Percentiles rank a stretch among this genome's conserved stretches.
phyloP scores from a whole-genome alignment of 805 yeast species.

The Starmerella sp. region DNA sequence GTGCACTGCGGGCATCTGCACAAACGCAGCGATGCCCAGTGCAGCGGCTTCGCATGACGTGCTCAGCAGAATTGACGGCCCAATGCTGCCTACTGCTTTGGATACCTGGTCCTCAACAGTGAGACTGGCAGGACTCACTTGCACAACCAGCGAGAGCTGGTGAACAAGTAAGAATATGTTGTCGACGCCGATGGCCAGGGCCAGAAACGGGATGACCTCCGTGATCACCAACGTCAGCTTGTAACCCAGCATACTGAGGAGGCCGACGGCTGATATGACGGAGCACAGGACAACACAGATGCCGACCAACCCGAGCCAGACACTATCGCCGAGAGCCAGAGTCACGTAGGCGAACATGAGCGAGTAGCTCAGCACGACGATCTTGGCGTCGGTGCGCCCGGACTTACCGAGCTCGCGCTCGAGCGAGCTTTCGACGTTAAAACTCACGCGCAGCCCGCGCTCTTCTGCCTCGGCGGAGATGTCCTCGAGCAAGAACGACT shows the following conservation, averaged over 20 bases:
- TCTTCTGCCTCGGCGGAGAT: conserved; percentile 39
- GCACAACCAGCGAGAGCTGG: conserved; percentile 51
- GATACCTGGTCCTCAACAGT: conserved; percentile 50
- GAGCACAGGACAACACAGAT: conserved; percentile 70
- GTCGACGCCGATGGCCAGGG: conserved; percentile 92
- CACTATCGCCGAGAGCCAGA: conserved; percentile 65
- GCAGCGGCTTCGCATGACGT: conserved; percentile 69
- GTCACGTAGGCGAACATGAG: conserved; percentile 85
- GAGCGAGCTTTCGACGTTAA: conserved; percentile 71
- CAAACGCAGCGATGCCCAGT: conserved; percentile 65
- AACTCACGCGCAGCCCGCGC: conserved; percentile 52
- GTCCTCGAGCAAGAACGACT: conserved; percentile 36
- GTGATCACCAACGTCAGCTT: conserved; percentile 88
- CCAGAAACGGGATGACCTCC: conserved; percentile 88
- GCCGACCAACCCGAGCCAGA: conserved; percentile 73
- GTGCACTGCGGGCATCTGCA: conserved; percentile 90
- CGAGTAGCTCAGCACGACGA: conserved; percentile 63
- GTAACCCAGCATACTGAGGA: conserved; percentile 62
- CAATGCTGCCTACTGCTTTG: conserved; percentile 57
- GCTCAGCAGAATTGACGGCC: conserved; percentile 77
- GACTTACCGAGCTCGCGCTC: conserved; percentile 76
- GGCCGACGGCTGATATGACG: conserved; percentile 71
- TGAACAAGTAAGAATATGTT: conserved; percentile 80
- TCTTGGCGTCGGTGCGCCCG: conserved; percentile 63
- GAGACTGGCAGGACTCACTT: conserved; percentile 34